Evolutionary conservation across 2,329 filamentous ascomycete species (phyloP), one percentile per base, ranked within the genome.

Genomic region (Pseudohalonectria lignicola): DNA sequence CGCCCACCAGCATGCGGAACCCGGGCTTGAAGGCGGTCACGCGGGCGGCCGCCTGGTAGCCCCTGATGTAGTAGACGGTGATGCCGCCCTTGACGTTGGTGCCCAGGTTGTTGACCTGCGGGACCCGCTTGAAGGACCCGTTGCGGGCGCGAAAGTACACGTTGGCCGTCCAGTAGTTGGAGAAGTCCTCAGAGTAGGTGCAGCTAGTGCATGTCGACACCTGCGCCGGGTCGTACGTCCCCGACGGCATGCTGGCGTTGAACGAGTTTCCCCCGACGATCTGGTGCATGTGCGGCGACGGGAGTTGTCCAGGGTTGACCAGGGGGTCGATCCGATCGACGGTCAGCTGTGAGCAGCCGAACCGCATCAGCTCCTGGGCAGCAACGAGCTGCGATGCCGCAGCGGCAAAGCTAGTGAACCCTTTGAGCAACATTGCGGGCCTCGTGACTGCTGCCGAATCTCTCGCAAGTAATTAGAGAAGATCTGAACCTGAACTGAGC

Each of bases 361-460:
- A 58, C 30, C 55, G 54, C 51, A 58, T 57, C 47, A 59, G 50
- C 45, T 56, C 53, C 43, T 57, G 55, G 15, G 53, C 54, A 21
- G 51, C 44, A 32, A 41, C 46, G n/a, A 17, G 15, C n/a, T n/a
- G n/a, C n/a, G n/a, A n/a, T n/a, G n/a, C n/a, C n/a, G n/a, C n/a
- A n/a, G n/a, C n/a, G n/a, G n/a, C n/a, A n/a, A n/a, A n/a, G n/a
- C n/a, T n/a, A n/a, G n/a, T n/a, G n/a, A n/a, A n/a, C n/a, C n/a
- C n/a, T n/a, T n/a, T n/a, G n/a, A n/a, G n/a, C n/a, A n/a, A n/a
- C n/a, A n/a, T n/a, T n/a, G n/a, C n/a, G n/a, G n/a, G n/a, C n/a
- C n/a, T n/a, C n/a, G n/a, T n/a, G n/a, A n/a, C n/a, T n/a, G n/a
- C n/a, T n/a, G n/a, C n/a, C n/a, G n/a, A n/a, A n/a, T n/a, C n/a